Conservation (phyloP, 108 stramenopile genomes). For the Tribonema minus region DNA sequence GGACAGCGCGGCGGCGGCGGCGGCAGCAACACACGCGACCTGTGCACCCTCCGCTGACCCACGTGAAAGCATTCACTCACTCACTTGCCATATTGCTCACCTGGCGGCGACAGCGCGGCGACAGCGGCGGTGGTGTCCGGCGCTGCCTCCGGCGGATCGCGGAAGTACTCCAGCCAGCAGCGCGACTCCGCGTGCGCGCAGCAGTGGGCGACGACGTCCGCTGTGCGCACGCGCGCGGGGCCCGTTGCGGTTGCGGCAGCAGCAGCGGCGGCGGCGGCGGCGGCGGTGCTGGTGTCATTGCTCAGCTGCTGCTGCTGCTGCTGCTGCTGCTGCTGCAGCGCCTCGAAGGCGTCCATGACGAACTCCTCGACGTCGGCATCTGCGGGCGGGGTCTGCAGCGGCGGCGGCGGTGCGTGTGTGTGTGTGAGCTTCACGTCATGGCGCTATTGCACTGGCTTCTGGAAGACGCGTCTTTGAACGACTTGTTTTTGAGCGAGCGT, state of each 20-base stretch:
- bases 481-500: too few species aligned
- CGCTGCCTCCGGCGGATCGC: conserved; percentile 30
- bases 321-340: background rate
- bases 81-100: too few species aligned
- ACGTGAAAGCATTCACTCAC: too few species aligned
- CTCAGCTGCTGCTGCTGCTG: background rate
- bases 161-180: conserved; percentile 59
- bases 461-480: too few species aligned
- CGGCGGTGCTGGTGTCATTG: too few species aligned
- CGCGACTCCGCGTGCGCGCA: background rate
- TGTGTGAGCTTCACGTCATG: too few species aligned
- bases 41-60: too few species aligned
- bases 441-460: too few species aligned
- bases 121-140: background rate
- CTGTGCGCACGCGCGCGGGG: background rate
- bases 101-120: too few species aligned
- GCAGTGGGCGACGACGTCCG: background rate
- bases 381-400: conserved; percentile 29
- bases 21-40: too few species aligned
- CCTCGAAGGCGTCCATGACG: conserved; percentile 48
- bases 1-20: too few species aligned
- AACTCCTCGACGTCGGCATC: conserved; percentile 52
- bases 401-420: too few species aligned
- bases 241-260: background rate
- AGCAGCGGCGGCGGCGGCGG: background rate